Evolutionary conservation across 192 early-diverging fungal genomes (phyloP).

Genomic region (Tieghemiomyces parasiticus): DNA sequence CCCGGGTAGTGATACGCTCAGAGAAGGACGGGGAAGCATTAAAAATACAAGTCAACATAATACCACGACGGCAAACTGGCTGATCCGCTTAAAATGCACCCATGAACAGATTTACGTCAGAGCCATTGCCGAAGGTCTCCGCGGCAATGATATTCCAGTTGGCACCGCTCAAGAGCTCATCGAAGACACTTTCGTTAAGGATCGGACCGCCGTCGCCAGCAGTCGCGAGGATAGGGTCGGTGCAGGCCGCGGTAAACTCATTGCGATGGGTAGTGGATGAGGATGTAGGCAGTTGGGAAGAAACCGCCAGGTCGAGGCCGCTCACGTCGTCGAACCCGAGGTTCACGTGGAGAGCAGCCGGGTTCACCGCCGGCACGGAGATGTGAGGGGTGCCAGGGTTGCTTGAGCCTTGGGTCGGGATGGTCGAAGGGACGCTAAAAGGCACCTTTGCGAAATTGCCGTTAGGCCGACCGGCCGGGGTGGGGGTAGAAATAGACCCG

Average conservation of each 20-base stretch:
- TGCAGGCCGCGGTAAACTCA: no score
- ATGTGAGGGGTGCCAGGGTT: not conserved
- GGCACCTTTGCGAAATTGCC: not conserved
- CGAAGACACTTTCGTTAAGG: not conserved
- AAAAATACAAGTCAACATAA: no score
- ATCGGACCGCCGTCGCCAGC: not conserved
- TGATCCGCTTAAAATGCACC: no score
- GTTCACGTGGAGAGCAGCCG: not conserved
- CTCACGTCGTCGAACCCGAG: constrained; percentile 9
- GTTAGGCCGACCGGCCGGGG: not conserved
- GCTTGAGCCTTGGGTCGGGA: no score
- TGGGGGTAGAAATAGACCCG: not conserved
- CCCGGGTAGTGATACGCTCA: no score
- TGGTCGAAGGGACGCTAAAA: not conserved
- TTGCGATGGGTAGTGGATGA: not conserved
- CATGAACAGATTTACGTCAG: no score
- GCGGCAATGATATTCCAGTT: no score
- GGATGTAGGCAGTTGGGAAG: not conserved
- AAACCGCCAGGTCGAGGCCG: not conserved
- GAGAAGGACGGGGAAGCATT: no score
- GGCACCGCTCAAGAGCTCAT: not conserved
- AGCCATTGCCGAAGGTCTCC: no score
- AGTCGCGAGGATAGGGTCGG: not conserved
- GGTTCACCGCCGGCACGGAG: constrained; percentile 9
- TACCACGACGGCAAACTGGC: no score